Conservation (phyloP, 2,329 filamentous ascomycete species). For the Aureobasidium lini region DNA sequence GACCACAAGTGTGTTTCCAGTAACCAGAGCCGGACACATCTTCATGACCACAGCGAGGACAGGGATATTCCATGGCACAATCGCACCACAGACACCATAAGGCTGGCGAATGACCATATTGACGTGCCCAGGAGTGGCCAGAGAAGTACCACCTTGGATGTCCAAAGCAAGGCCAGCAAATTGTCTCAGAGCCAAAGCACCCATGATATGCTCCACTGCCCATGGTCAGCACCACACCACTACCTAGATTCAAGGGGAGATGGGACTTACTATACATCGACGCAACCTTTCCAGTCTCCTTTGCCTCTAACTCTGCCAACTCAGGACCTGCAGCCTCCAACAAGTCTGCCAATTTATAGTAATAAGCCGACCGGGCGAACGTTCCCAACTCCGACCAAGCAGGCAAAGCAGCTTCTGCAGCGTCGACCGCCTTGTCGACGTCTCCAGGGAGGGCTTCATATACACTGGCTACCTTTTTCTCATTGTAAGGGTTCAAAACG, state of each 20-base stretch:
- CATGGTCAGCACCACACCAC: neutral
- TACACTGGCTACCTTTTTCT: constrained; percentile 43
- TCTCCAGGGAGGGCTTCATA: constrained; percentile 43
- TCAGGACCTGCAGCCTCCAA: constrained; percentile 16
- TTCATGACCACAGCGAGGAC: constrained; percentile 7
- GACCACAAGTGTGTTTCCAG: constrained; percentile 34
- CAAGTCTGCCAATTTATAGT: constrained; percentile 17
- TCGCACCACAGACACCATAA: constrained; percentile 35
- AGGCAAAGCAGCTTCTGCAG: constrained; percentile 62
- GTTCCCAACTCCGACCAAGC: constrained; percentile 16
- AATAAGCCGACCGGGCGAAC: neutral
- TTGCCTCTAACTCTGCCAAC: constrained; percentile 17
- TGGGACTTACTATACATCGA: constrained; percentile 7
- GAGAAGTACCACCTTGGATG: constrained; percentile 13
- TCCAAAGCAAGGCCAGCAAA: constrained; percentile 18
- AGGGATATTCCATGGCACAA: constrained; percentile 34
- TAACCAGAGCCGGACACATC: constrained; percentile 9
- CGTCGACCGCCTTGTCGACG: constrained; percentile 61
- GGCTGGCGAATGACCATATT: constrained; percentile 31
- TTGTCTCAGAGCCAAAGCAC: neutral
- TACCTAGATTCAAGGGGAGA: too few species aligned
- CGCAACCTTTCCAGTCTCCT: constrained; percentile 9
- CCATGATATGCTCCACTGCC: neutral
- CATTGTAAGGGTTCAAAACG: constrained; percentile 45
- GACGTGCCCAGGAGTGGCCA: constrained; percentile 10